Base-by-base conservation (phyloP, 2,329 filamentous ascomycete species). In the Periconia digitata region DNA sequence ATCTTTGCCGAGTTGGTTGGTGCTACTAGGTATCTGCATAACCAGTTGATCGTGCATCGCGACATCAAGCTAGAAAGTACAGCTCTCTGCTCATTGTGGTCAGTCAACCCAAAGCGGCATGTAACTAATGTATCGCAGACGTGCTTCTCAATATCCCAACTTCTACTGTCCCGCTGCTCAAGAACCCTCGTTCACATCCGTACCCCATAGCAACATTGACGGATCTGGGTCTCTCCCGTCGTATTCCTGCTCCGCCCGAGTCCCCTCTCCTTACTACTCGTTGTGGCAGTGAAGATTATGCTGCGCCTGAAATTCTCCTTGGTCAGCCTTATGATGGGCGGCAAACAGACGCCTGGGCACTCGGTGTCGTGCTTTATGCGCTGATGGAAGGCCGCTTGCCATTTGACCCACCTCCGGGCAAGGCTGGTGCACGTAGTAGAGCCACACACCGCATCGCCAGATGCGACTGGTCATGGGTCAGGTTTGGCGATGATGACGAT, bases 1-100 rank as follows among this genome's bases (percentile, higher is more conserved):
- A 91, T 97, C 47, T 96, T 96, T 71, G 81, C 92, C 13, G 94
- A 99, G 70, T 72, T 97, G 54, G 85, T 97, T 20, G 85, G 83
- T 52, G 94, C 92, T 0, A 86, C 95, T 29, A 82, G 81, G 49
- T 96, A 97, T 74, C 77, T 99, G 41, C 94, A 99, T 71, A 78
- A 83, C 45, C 79, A 89, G 61, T 86, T 84, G 58, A 96, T 99
- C 66, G 92, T 97, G 45, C 94, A 99, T 69, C 85, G 94, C 51
- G 94, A 99, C 71, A 95, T 99, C 72, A 99, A 99, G 75, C 85
- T 99, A 50, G 94, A 99, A 78, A 99, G 89, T 94, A 81, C 74
- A 85, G 79, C 51, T 56, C 54, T 54, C 56, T 50, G 29, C 43
- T 59, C 51, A 50, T 58, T 39, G 44, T 55, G 50, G 60, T 64